Evolutionary conservation across 1,284 basidiomycete genomes (phyloP), one percentile per base, ranked within the genome.

Genomic region (Exobasidium cylindrosporum): DNA sequence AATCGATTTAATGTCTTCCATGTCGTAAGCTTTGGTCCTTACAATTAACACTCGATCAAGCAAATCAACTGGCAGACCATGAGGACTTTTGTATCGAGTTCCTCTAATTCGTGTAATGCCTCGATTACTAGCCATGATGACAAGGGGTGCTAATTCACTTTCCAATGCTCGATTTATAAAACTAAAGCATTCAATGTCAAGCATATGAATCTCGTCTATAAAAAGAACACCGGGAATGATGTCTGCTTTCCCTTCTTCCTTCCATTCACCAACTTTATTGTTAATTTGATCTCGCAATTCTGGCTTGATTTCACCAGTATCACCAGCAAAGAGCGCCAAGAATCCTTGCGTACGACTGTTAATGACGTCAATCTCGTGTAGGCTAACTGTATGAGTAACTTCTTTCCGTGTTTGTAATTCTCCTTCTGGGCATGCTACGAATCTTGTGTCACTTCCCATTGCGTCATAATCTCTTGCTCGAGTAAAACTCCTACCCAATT

Each of bases 331-430:
- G n/a, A 86, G 81, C 1, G 86, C 85, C 11, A 86, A 76, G 81
- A 86, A 86, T 11, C 85, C 95, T 83, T 98, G 96, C 24, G 95
- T 97, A 56, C 95, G 86, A 70, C 91, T 94, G 84, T 98, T 98
- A 84, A 98, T 97, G 58, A 97, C 95, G 77, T 98, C 96, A 74
- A 98, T 98, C 83, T 98, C 96, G 82, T 97, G 96, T 29, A 98
- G 83, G 1, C 93, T 94, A 10, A 98, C 94, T 0, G 93, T 97
- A 81, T 98, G 95, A 4, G 94, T 90, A 44, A 97, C 90, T 82
- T 97, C 92, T 83, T 92, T 93, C 68, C 94, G 88, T 73, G 92
- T 94, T 84, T 98, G 95, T 61, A 98, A 87, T 83, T 98, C 95
- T 62, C 95, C 95, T 71, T 97, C 93, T 10, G 95, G 95, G 80